Conservation (phyloP, 208 protist species). For the Wallacemonas sp. region DNA sequence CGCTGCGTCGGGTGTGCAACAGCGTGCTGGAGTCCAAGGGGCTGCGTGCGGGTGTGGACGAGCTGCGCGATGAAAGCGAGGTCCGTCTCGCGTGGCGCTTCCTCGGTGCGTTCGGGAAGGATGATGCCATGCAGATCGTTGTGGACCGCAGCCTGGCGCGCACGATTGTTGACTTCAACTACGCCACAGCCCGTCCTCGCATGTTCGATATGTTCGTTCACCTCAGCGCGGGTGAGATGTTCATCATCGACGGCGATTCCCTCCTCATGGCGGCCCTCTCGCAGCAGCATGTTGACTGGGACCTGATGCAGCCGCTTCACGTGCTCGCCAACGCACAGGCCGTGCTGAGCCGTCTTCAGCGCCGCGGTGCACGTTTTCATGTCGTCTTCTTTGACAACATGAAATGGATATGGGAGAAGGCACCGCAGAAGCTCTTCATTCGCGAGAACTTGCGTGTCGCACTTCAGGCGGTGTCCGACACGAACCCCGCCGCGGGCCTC, state of each 20-base stretch:
- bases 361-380: slow-evolving; percentile 78
- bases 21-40: slow-evolving; percentile 15
- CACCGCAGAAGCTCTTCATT: slow-evolving; percentile 79
- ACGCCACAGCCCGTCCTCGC: slow-evolving; percentile 75
- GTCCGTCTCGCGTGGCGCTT: slow-evolving; percentile 85
- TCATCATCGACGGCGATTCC: slow-evolving; percentile 92
- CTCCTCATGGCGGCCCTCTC: slow-evolving; percentile 86
- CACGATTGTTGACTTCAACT: slow-evolving; percentile 67
- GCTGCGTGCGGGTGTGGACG: slow-evolving; percentile 24
- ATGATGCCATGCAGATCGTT: slow-evolving; percentile 20
- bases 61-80: slow-evolving; percentile 55
- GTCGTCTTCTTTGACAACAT: slow-evolving; percentile 83
- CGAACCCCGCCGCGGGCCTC: slow-evolving; percentile 33
- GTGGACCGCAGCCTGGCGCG: slow-evolving; percentile 51
- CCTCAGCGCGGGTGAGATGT: slow-evolving; percentile 86
- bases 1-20: slow-evolving; percentile 33
- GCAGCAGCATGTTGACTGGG: slow-evolving; percentile 80
- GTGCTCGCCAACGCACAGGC: slow-evolving; percentile 85
- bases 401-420: slow-evolving; percentile 75
- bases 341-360: slow-evolving; percentile 67
- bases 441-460: slow-evolving; percentile 66
- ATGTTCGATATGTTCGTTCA: slow-evolving; percentile 92
- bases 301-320: slow-evolving; percentile 86
- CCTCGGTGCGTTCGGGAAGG: slow-evolving; percentile 35
- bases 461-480: slow-evolving; percentile 39